Base-by-base conservation (phyloP, 768 basidiomycete species). In the Candolleomyces aberdarensis region DNA sequence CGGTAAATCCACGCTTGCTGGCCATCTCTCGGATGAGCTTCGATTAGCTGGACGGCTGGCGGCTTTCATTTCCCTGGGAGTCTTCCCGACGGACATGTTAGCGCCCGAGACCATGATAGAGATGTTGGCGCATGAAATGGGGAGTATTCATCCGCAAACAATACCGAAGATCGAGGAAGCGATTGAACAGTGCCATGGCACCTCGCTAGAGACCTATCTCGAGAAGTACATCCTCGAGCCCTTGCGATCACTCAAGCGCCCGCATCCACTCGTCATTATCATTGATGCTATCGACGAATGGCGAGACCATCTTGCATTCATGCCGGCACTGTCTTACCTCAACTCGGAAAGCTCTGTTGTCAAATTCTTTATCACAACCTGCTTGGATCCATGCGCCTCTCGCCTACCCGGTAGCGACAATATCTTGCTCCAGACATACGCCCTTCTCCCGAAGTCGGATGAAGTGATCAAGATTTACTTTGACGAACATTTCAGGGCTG, bases 291-390 rank as follows among this genome's bases (percentile, higher is more conserved):
- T 26, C 26, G 26, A 26, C 26, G 26, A 26, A 26, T 26, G 26
- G 26, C 26, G 26, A 26, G 26, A 26, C 26, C 26, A 26, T 26
- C 26, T 26, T 26, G 3, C 31, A 17, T 58, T 62, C 26, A 50
- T 62, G 17, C 11, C 41, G 17, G 62, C 46, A 11, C 57, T 62
- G 9, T 14, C 22, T 3, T 36, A 54, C 32, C 17, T 62, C n/a
- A 19, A 36, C n/a, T 39, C 40, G 2, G n/a, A 10, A 9, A 51
- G 57, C 7, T 29, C 57, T 5, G 7, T 36, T 13, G n/a, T 62
- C 8, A 62, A 59, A 62, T 47, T 62, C 44, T 26, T 62, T 52
- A 26, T 62, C 15, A 58, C 57, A 19, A 58, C 50, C 44, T 57
- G 62, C n/a, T 20, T 22, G 19, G 48, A 49, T 49, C 49, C 22